These are phyloP conservation scores for Sanghuangporus weigelae DNA, from an alignment of 1,284 basidiomycete genomes.

Conservation along the genomic window DNA sequence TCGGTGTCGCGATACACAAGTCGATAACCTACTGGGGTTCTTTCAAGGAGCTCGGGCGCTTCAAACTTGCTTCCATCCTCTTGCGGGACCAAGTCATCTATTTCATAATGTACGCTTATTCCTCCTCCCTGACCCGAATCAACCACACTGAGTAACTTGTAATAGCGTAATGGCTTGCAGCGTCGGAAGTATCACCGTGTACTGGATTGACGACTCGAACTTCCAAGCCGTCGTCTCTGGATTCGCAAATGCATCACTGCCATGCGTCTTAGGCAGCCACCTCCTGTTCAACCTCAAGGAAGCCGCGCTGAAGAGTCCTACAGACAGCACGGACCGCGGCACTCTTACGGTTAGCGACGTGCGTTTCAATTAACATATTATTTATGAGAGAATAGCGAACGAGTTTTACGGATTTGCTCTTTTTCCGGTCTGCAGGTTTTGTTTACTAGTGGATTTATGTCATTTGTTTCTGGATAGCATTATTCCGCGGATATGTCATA, in stretches of 20 bases:
- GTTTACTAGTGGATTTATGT: not conserved
- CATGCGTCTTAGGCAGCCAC: conserved; percentile 10
- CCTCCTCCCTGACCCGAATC: not conserved
- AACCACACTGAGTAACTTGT: not conserved
- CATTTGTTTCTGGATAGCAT: not conserved
- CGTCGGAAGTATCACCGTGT: conserved; percentile 1
- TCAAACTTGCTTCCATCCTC: not conserved
- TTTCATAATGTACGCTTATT: conserved; percentile 5
- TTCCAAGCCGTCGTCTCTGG: conserved; percentile 4
- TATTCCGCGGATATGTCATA: too few species aligned
- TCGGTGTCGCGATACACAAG: not conserved
- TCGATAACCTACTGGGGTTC: conserved; percentile 1
- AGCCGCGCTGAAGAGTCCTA: not conserved
- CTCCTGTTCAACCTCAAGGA: conserved; percentile 11
- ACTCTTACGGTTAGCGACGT: not conserved
- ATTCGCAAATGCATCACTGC: not conserved
- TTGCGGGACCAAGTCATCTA: conserved; percentile 9
- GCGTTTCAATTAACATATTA: not conserved
- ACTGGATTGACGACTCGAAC: conserved; percentile 1
- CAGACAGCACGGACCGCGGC: not conserved
- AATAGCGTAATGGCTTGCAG: conserved; percentile 12
- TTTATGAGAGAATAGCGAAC: not conserved
- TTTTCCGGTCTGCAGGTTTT: not conserved
- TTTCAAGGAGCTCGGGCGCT: not conserved
- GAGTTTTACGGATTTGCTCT: not conserved